Percentiles rank a stretch among this genome's conserved stretches.
Evolutionary conservation across 768 basidiomycete genomes (phyloP).

Genomic region (Lactarius akahatsu): DNA sequence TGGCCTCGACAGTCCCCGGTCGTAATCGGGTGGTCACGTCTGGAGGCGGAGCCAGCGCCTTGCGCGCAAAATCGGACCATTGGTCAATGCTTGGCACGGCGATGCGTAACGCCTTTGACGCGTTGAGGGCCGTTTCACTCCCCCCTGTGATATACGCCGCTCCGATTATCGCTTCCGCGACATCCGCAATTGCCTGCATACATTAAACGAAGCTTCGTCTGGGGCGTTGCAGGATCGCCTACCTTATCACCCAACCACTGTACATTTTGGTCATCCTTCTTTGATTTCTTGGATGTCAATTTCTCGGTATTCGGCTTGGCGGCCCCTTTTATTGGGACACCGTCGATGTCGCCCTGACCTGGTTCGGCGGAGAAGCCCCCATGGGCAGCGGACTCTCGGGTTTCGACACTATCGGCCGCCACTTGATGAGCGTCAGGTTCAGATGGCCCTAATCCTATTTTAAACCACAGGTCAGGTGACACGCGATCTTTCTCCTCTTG

Average conservation of each 20-base stretch:
- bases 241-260: constrained; percentile 82
- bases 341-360: not conserved
- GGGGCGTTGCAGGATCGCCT: constrained; percentile 16
- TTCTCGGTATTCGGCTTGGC: constrained; percentile 8
- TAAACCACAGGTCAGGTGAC: not conserved
- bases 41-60: constrained; percentile 44
- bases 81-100: constrained; percentile 60
- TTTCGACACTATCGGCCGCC: not conserved
- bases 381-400: not conserved
- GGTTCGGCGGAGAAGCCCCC: not conserved
- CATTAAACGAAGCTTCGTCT: constrained; percentile 3
- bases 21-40: constrained; percentile 46
- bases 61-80: constrained; percentile 71
- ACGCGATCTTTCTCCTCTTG: constrained; percentile 3
- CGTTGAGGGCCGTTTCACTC: constrained; percentile 60
- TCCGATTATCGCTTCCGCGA: constrained; percentile 80
- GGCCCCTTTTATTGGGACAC: not conserved
- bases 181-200: constrained; percentile 73
- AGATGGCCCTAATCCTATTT: not conserved
- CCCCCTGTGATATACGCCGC: constrained; percentile 79
- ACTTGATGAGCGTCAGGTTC: not conserved
- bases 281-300: constrained; percentile 14
- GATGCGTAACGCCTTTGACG: constrained; percentile 62
- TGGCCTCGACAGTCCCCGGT: constrained; percentile 49
- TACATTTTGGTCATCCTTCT: constrained; percentile 40